A percentile compares a stretch with the other conserved stretches of the same genome.
Evolutionary conservation across 2,329 filamentous ascomycete species (phyloP).

Genomic region (Penicillium rolfsii): DNA sequence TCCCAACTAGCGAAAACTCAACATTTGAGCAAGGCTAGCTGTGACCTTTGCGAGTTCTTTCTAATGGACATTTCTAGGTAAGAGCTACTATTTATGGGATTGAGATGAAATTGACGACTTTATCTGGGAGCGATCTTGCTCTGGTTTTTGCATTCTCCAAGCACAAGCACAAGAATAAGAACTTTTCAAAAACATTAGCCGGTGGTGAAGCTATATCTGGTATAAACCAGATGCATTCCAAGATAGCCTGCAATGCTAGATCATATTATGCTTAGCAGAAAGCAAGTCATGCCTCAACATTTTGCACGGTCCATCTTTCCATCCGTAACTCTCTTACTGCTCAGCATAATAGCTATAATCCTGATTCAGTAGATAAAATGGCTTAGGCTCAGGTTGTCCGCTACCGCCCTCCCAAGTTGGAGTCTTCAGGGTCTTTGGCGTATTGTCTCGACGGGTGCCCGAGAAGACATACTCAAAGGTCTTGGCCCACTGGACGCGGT

Average conservation of each 20-base stretch:
- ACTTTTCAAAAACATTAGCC: not conserved
- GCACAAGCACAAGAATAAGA: not conserved
- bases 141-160: not conserved
- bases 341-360: slow-evolving; percentile 34
- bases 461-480: slow-evolving; percentile 45
- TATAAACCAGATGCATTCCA: not conserved
- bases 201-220: not conserved
- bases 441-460: slow-evolving; percentile 27
- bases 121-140: not conserved
- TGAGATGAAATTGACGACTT: not conserved
- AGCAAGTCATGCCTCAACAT: not conserved
- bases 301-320: not conserved
- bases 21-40: too few relatives aligned
- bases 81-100: not conserved
- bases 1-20: too few relatives aligned
- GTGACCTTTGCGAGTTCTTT: too few relatives aligned
- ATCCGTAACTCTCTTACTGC: not conserved
- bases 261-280: not conserved
- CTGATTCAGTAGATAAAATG: slow-evolving; percentile 41
- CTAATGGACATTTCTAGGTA: not conserved
- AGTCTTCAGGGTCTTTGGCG: slow-evolving; percentile 34
- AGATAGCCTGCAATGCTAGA: not conserved
- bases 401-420: slow-evolving; percentile 42
- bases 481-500: slow-evolving; percentile 49
- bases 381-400: slow-evolving; percentile 37